A percentile compares a stretch with the other conserved stretches of the same genome.
Conservation (phyloP, 2,329 filamentous ascomycete species). For the Monosporascus cannonballus region DNA sequence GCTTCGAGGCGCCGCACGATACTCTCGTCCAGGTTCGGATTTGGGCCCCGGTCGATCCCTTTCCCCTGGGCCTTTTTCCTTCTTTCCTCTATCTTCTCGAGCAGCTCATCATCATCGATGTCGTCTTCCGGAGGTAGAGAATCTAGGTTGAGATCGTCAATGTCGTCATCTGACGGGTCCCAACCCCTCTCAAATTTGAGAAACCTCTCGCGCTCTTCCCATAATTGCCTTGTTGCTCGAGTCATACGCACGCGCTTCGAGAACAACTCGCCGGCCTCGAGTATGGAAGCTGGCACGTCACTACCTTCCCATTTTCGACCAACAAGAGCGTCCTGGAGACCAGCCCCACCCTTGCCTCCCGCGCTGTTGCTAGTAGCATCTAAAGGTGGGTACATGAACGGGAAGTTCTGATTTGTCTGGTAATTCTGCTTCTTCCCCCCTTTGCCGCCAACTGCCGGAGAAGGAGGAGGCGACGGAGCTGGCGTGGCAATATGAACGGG, state of each 20-base stretch:
- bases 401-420: conserved; percentile 97
- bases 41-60: conserved; percentile 45
- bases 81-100: conserved; percentile 34
- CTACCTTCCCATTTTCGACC: conserved; percentile 88
- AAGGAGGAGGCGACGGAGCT: conserved; percentile 90
- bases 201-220: conserved; percentile 88
- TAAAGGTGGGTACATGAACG: conserved; percentile 91
- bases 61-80: conserved; percentile 35
- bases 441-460: conserved; percentile 79
- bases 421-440: conserved; percentile 98
- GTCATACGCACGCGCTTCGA: conserved; percentile 87
- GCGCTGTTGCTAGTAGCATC: conserved; percentile 84
- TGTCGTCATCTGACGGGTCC: conserved; percentile 48
- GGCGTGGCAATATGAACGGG: conserved; percentile 98
- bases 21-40: conserved; percentile 42
- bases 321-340: conserved; percentile 72
- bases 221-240: conserved; percentile 83
- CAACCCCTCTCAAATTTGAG: conserved; percentile 90
- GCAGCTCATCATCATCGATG: conserved; percentile 33
- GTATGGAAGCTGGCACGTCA: conserved; percentile 87
- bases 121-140: conserved; percentile 18
- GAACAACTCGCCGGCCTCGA: conserved; percentile 91
- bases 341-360: conserved; percentile 80
- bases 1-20: conserved; percentile 63
- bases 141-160: conserved; percentile 35